Conservation (phyloP, 2,329 filamentous ascomycete genomes). For the Fusarium temperatum region DNA sequence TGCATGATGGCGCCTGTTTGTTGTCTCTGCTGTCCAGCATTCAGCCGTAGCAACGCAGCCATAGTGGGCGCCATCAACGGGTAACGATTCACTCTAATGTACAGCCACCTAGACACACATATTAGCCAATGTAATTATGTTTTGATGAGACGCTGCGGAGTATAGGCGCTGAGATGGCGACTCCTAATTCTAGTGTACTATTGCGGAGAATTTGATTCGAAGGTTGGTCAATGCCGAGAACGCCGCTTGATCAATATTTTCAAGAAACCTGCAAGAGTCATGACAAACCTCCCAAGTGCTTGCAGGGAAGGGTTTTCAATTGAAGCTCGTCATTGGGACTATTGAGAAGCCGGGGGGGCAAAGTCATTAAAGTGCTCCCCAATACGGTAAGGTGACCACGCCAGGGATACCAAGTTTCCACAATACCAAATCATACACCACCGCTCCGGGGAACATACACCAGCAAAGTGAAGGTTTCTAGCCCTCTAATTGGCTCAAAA, state of each 20-base stretch:
- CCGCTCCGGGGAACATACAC: no score
- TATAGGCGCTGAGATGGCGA: constrained; percentile 9
- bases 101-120: background rate
- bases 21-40: constrained; percentile 8
- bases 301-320: constrained; percentile 12
- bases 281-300: constrained; percentile 19
- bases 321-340: constrained; percentile 30
- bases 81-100: constrained; percentile 25
- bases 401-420: constrained; percentile 19
- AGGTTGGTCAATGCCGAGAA: background rate
- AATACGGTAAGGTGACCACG: constrained; percentile 21
- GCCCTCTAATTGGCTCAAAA: no score
- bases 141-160: background rate
- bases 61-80: constrained; percentile 23
- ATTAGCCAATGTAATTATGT: background rate
- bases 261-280: constrained; percentile 20
- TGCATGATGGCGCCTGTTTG: constrained; percentile 14
- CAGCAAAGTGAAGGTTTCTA: no score
- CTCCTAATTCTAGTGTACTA: background rate
- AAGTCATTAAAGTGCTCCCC: constrained; percentile 29
- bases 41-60: constrained; percentile 28
- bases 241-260: constrained; percentile 12
- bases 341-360: constrained; percentile 22
- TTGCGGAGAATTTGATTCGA: constrained; percentile 6
- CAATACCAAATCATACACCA: no score